These are phyloP conservation scores for Aureobasidium sp. DNA, from an alignment of 2,329 filamentous ascomycete genomes.

Conservation along the genomic window DNA sequence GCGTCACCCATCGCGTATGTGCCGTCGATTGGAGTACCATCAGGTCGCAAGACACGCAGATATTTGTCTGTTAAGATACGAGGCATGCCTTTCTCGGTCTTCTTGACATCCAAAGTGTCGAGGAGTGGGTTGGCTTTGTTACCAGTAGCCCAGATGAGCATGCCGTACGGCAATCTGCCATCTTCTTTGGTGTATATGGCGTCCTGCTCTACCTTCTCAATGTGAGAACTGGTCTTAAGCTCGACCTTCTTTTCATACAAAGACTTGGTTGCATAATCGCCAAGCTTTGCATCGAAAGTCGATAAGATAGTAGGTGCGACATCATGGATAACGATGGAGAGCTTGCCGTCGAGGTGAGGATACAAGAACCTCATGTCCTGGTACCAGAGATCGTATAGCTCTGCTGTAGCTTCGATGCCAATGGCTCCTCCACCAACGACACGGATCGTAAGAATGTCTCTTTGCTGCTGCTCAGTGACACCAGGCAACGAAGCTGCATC, in stretches of 20 bases:
- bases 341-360: constrained; percentile 32
- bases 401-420: constrained; percentile 38
- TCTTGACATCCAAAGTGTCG: constrained; percentile 30
- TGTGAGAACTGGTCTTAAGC: constrained; percentile 33
- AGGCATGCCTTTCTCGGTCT: constrained; percentile 28
- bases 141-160: constrained; percentile 36
- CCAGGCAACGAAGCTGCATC: constrained; percentile 31
- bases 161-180: constrained; percentile 30
- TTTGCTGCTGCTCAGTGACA: constrained; percentile 25
- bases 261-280: constrained; percentile 36
- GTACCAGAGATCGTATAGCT: constrained; percentile 37
- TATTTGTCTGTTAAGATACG: constrained; percentile 31
- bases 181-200: constrained; percentile 32
- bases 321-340: constrained; percentile 39
- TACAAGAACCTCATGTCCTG: constrained; percentile 35
- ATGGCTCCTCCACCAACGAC: constrained; percentile 38
- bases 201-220: constrained; percentile 30
- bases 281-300: constrained; percentile 35
- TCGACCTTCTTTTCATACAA: constrained; percentile 32
- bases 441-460: constrained; percentile 31
- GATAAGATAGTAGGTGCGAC: constrained; percentile 36
- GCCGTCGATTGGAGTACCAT: constrained; percentile 23
- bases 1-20: constrained; percentile 33
- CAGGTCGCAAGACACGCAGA: constrained; percentile 25
- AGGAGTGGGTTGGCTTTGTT: constrained; percentile 30